A percentile compares a stretch with the other conserved stretches of the same genome.
Evolutionary conservation across 2,329 filamentous ascomycete species (phyloP).

Genomic region (Fonsecaea pugnacius): DNA sequence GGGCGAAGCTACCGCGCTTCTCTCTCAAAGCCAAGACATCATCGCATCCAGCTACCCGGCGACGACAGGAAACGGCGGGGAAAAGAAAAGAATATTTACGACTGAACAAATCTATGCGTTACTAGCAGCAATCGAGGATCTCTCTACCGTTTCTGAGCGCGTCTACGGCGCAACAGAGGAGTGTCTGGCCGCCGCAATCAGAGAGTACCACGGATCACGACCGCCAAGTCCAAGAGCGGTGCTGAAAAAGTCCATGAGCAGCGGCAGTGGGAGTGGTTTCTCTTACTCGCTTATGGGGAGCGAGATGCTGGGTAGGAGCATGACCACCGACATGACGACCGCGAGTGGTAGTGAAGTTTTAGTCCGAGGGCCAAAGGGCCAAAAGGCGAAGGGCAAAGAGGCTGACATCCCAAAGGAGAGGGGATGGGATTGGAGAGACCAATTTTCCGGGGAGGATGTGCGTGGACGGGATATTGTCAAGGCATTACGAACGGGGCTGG

Average conservation of each 20-base stretch:
- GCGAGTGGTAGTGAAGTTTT: slow-evolving; percentile 56
- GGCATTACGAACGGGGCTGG: slow-evolving; percentile 72
- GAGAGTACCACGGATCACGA: slow-evolving; percentile 67
- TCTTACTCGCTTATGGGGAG: slow-evolving; percentile 74
- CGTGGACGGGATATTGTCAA: slow-evolving; percentile 72
- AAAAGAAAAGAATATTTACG: slow-evolving; percentile 57
- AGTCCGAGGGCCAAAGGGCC: slow-evolving; percentile 28
- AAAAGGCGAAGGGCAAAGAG: slow-evolving; percentile 38
- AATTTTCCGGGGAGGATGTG: slow-evolving; percentile 59
- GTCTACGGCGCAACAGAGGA: slow-evolving; percentile 77
- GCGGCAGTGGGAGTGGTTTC: slow-evolving; percentile 57
- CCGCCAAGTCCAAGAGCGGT: slow-evolving; percentile 66
- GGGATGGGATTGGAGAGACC: slow-evolving; percentile 74
- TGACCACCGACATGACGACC: slow-evolving; percentile 42
- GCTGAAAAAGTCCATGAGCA: slow-evolving; percentile 66
- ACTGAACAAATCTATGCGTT: slow-evolving; percentile 74
- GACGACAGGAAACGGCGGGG: neutral
- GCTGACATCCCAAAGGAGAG: slow-evolving; percentile 42
- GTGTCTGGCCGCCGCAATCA: slow-evolving; percentile 75
- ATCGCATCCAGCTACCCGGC: neutral
- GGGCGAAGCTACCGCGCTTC: slow-evolving; percentile 80
- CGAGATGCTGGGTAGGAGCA: slow-evolving; percentile 69
- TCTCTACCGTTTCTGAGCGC: slow-evolving; percentile 73
- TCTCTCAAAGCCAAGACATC: slow-evolving; percentile 59
- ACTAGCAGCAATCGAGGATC: slow-evolving; percentile 77